phyloP scores from a whole-genome alignment of 345 rosid species.

The Lepidium didymum region DNA sequence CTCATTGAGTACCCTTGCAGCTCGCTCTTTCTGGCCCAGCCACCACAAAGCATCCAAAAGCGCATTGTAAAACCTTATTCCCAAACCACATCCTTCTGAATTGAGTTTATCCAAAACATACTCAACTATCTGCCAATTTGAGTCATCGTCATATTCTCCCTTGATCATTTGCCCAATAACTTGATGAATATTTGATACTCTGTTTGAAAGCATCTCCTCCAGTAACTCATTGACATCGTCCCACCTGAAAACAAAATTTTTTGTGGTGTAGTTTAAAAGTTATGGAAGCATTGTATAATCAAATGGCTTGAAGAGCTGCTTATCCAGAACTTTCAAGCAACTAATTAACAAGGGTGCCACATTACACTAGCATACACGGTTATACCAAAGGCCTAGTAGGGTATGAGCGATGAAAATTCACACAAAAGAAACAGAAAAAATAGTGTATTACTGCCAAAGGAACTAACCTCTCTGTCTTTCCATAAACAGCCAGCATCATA shows the following conservation, averaged over 20 bases:
- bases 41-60: slow-evolving; percentile 96
- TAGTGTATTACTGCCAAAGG: neutral
- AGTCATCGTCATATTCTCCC: slow-evolving; percentile 79
- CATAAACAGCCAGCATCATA: slow-evolving; percentile 91
- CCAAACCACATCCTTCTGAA: slow-evolving; percentile 86
- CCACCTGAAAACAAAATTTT: slow-evolving; percentile 49
- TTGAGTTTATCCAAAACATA: slow-evolving; percentile 78
- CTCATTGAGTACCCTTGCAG: slow-evolving; percentile 74
- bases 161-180: slow-evolving; percentile 88
- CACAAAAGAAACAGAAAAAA: neutral
- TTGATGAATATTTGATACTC: slow-evolving; percentile 77
- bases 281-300: neutral
- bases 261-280: slow-evolving; percentile 9
- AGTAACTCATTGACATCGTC: slow-evolving; percentile 64
- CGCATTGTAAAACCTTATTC: slow-evolving; percentile 83
- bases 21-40: slow-evolving; percentile 85
- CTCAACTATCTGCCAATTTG: slow-evolving; percentile 96
- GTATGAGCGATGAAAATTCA: neutral
- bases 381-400: neutral
- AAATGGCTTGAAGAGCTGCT: neutral
- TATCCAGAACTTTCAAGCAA: neutral
- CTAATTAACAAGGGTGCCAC: neutral
- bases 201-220: slow-evolving; percentile 70
- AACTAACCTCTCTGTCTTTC: slow-evolving; percentile 68
- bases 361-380: neutral